Evolutionary conservation across 2,329 filamentous ascomycete genomes (phyloP).

Genomic region (Aspergillus novoparasiticus): DNA sequence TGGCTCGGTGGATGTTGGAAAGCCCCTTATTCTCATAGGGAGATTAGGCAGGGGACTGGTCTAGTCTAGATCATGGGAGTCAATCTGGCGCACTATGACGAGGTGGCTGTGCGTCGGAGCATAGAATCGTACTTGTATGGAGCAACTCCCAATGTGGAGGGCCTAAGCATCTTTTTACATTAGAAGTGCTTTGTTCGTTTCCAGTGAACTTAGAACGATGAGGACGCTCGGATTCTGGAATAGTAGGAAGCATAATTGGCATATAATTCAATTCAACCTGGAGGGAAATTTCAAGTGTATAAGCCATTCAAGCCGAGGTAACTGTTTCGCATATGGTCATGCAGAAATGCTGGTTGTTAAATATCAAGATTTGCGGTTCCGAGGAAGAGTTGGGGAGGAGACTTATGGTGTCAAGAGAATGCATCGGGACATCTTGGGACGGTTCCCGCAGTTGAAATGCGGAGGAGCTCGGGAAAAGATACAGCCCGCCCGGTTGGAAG

Average conservation of each 20-base stretch:
- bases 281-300: neutral
- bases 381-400: neutral
- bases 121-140: neutral
- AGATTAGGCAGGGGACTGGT: neutral
- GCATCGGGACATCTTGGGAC: neutral
- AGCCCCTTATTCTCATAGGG: neutral
- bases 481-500: slow-evolving; percentile 12
- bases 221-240: neutral
- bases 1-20: neutral
- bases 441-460: slow-evolving; percentile 17
- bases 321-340: neutral
- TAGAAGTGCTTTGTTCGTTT: neutral
- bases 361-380: neutral
- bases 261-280: neutral
- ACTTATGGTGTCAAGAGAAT: neutral
- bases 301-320: neutral
- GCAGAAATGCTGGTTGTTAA: neutral
- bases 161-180: neutral
- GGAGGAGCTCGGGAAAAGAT: slow-evolving; percentile 26
- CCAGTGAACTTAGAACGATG: neutral
- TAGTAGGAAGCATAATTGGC: neutral
- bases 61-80: neutral
- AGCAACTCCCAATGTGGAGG: neutral
- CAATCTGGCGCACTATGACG: neutral
- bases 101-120: neutral